Evolutionary conservation across 2,329 filamentous ascomycete genomes (phyloP), one percentile per base, ranked within the genome.

Genomic region (Raffaelea arxii): DNA sequence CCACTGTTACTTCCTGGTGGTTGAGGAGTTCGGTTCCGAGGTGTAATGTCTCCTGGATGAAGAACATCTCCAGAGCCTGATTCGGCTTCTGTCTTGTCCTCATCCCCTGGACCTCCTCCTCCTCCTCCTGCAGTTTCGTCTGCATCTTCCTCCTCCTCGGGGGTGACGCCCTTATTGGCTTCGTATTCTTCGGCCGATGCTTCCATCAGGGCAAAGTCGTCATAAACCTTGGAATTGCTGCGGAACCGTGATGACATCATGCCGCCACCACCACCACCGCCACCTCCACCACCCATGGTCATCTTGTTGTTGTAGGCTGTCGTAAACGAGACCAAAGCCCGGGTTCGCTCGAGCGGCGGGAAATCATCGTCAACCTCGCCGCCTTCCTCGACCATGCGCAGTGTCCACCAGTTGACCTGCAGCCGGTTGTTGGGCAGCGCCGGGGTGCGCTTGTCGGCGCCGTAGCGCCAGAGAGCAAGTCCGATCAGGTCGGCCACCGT

Each of bases 321-420:
- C 32, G 86, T 87, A 56, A 91, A 92, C 19, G 86, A 80, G 6
- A 77, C 78, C n/a, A 92, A 71, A 2, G 81, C 75, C 56, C 84
- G 84, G 21, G 78, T 86, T 30, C 86, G 75, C 48, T 85, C 82
- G 36, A 92, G 70, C 0, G 86, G 81, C 25, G 86, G 85, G 53
- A 92, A 92, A 58, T 92, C 87, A 53, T 88, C 84, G 54, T 94
- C 86, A 1, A 91, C 81, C 58, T 92, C 86, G 42, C 84, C 87
- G 47, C 86, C 85, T 58, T 92, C 80, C 51, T 92, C 81, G 2
- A 90, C 85, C 80, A 94, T 89, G 36, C 86, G 77, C 47, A 94
- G 66, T 22, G 81, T 86, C 84, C 85, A 92, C 69, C 80, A 80
- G 58, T 91, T 91, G 55, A 90, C 82, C 55, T 86, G 87, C 44